Percentiles rank a stretch among this genome's conserved stretches.
phyloP scores from a whole-genome alignment of 768 basidiomycete species.

The Pulveroboletus sp. region DNA sequence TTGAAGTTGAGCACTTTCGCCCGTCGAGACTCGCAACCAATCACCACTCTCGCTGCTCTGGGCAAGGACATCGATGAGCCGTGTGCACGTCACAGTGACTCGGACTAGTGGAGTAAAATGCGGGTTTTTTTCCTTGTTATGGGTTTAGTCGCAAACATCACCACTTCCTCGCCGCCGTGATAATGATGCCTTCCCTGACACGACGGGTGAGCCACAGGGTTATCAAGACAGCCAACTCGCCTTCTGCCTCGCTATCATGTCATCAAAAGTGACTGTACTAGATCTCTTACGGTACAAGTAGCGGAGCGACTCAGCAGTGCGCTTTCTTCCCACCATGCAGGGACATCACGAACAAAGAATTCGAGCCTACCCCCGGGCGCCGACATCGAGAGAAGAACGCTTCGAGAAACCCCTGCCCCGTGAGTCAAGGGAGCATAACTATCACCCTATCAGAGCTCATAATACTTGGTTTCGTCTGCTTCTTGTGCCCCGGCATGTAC shows the following conservation, averaged over 20 bases:
- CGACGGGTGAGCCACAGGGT: no score
- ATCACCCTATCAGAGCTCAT: constrained; percentile 58
- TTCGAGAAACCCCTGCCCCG: constrained; percentile 45
- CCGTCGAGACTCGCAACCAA: no score
- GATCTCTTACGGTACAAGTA: constrained; percentile 5
- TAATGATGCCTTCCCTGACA: no score
- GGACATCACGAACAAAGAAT: constrained; percentile 2
- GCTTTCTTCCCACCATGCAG: not conserved
- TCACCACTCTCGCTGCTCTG: no score
- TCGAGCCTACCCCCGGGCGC: not conserved
- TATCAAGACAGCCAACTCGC: not conserved
- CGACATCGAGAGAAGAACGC: constrained; percentile 18
- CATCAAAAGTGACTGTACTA: not conserved
- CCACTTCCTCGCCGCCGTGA: no score
- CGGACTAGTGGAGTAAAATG: no score
- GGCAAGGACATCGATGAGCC: no score
- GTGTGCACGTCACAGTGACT: no score
- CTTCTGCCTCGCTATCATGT: not conserved
- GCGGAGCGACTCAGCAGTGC: not conserved
- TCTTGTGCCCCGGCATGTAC: constrained; percentile 61
- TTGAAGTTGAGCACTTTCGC: no score
- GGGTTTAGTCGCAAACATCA: no score
- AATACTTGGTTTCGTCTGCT: constrained; percentile 68
- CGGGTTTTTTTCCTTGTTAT: no score
- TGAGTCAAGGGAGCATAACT: constrained; percentile 51